Conservation (phyloP, 306 rosid species). For the Glycine soja region DNA sequence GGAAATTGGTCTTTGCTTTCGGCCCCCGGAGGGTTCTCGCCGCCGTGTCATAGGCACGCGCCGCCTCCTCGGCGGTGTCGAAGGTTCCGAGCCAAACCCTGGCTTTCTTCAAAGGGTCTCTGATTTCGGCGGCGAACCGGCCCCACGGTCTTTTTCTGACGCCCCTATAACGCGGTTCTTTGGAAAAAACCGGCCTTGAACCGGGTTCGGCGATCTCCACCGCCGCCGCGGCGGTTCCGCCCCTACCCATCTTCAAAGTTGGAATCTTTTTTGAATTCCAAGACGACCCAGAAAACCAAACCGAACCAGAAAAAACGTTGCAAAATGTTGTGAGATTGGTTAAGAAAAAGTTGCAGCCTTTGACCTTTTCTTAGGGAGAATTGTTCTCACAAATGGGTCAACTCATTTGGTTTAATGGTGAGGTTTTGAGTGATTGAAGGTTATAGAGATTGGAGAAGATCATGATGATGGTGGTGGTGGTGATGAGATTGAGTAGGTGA, state of each 20-base stretch:
- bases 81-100: constrained; percentile 95
- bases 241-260: constrained; percentile 48
- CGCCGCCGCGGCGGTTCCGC: constrained; percentile 31
- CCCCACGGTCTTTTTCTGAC: constrained; percentile 97
- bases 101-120: constrained; percentile 88
- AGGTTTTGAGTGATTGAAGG: constrained; percentile 3
- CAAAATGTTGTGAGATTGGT: neutral
- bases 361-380: neutral
- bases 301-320: neutral
- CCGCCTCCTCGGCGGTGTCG: constrained; percentile 91
- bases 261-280: constrained; percentile 34
- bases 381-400: constrained; percentile 3
- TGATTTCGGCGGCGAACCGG: constrained; percentile 94
- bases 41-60: constrained; percentile 88
- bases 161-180: constrained; percentile 70
- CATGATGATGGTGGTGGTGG: neutral
- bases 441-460: neutral
- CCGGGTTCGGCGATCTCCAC: constrained; percentile 18
- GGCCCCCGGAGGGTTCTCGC: constrained; percentile 85
- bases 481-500: constrained; percentile 25
- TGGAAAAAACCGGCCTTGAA: constrained; percentile 45
- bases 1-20: constrained; percentile 85
- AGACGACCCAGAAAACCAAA: constrained; percentile 23
- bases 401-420: neutral
- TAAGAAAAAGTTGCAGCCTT: constrained; percentile 1